Evolutionary conservation across 78 protist genomes (phyloP).

Genomic region (Planoprotostelium fungivorum): DNA sequence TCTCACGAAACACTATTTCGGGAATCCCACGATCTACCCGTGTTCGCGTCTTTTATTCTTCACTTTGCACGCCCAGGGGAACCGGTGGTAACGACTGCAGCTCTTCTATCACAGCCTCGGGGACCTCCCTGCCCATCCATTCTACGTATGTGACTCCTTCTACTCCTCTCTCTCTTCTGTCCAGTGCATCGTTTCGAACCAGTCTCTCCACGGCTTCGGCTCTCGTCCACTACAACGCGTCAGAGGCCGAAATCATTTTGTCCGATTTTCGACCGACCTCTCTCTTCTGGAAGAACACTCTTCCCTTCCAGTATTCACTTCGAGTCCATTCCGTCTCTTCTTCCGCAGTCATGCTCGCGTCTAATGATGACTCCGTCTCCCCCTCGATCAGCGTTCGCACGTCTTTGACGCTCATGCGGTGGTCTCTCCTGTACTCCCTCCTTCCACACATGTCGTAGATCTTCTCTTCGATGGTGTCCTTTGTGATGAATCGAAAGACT

Average conservation of each 20-base stretch:
- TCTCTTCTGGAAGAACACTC: not conserved
- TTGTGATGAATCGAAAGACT: conserved; percentile 24
- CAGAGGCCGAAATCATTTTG: no score
- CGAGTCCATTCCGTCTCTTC: not conserved
- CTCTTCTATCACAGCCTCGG: not conserved
- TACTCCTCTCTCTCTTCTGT: not conserved
- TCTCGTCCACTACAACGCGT: not conserved
- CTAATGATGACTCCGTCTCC: not conserved
- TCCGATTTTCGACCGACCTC: not conserved
- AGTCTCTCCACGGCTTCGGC: not conserved
- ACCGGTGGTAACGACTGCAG: not conserved
- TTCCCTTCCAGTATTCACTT: not conserved
- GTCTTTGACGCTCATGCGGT: not conserved
- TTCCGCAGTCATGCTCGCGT: not conserved
- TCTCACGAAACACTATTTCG: no score
- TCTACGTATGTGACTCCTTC: not conserved
- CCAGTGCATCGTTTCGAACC: not conserved
- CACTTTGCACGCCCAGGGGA: no score
- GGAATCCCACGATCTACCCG: no score
- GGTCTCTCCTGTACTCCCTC: not conserved
- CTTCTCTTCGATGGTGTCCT: conserved; percentile 55
- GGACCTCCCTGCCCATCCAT: not conserved
- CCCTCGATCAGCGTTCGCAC: not conserved
- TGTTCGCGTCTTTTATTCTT: no score
- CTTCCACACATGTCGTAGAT: conserved; percentile 12